Evolutionary conservation across 1,139 yeast genomes (phyloP).

Genomic region (Geotrichum fermentans): DNA sequence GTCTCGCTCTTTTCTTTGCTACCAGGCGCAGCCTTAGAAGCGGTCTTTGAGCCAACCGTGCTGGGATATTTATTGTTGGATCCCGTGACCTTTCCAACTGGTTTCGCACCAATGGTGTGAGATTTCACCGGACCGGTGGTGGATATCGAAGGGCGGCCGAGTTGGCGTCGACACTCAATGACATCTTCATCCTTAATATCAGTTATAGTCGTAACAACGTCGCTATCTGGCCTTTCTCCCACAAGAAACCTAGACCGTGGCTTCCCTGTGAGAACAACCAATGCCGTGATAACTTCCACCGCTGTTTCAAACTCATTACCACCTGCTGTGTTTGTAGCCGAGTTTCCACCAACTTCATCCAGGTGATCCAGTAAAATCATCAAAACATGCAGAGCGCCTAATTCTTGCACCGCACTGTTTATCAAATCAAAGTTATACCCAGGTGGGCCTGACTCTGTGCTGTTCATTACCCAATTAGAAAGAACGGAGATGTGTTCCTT

Average conservation of each 20-base stretch:
- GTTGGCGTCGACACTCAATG: conserved; percentile 2
- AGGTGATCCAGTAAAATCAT: conserved; percentile 29
- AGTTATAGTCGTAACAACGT: conserved; percentile 9
- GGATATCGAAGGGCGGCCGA: neutral
- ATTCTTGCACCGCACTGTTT: conserved; percentile 47
- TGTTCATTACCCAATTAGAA: conserved; percentile 29
- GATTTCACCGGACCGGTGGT: neutral
- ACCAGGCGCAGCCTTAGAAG: neutral
- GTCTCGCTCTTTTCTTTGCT: conserved; percentile 20
- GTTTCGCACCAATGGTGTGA: neutral
- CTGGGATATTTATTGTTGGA: neutral
- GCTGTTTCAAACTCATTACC: conserved; percentile 27
- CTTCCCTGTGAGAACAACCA: conserved; percentile 20
- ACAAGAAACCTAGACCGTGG: conserved; percentile 12
- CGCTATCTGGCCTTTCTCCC: conserved; percentile 12
- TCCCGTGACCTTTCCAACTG: neutral
- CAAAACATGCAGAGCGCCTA: conserved; percentile 50
- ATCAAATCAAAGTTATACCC: conserved; percentile 46
- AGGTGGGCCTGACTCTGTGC: conserved; percentile 28
- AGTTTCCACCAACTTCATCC: conserved; percentile 23
- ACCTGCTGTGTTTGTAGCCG: neutral
- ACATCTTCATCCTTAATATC: conserved; percentile 17
- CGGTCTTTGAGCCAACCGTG: neutral
- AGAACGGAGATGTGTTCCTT: conserved; percentile 28
- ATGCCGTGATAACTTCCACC: conserved; percentile 26